Base-by-base conservation (phyloP, 2,329 filamentous ascomycete genomes). In the Trichoderma arundinaceum region DNA sequence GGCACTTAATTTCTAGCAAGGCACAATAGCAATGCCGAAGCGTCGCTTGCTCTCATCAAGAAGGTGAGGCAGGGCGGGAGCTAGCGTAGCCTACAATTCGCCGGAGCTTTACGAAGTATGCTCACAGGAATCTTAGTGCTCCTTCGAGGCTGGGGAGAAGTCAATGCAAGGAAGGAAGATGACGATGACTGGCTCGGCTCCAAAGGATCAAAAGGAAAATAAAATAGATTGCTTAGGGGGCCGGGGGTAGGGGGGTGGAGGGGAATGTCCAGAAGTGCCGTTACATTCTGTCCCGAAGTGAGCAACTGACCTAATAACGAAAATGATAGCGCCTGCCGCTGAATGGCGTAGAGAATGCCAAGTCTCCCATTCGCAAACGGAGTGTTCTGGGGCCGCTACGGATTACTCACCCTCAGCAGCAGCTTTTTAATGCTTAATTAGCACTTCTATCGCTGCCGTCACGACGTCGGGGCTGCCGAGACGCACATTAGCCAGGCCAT, bases 391-490 rank as follows among this genome's bases (percentile, higher is more conserved):
- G 41, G 28, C 39, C 19, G 17, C 28, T 58, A 28, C 22, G 22
- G 22, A 28, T 28, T 28, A 15, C 54, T 57, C 9, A 10, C 43
- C 1, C 7, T 44, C 43, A 19, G 28, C 15, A 35, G 39, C 19
- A 17, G 22, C 43, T 19, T 39, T 3, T 17, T 35, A 38, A 19
- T 15, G 19, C 13, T 22, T 56, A 56, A 2, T 41, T 28, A 43
- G 8, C 5, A 43, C 38, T 28, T 38, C 19, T 28, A 28, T 28
- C 22, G 22, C 22, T 28, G 22, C 22, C 4, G 39, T 43, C 38
- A 56, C 38, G 22, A 17, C 6, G 53, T 44, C 53, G 53, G 38
- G 39, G 39, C 53, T 44, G 53, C 53, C 53, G 53, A 57, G 22
- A 32, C 7, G 53, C 15, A 32, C 53, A 32, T 44, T 44, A 43